These are phyloP conservation scores for Aspergillus fumigatus DNA, from an alignment of 2,329 filamentous ascomycete species.

Conservation along the genomic window DNA sequence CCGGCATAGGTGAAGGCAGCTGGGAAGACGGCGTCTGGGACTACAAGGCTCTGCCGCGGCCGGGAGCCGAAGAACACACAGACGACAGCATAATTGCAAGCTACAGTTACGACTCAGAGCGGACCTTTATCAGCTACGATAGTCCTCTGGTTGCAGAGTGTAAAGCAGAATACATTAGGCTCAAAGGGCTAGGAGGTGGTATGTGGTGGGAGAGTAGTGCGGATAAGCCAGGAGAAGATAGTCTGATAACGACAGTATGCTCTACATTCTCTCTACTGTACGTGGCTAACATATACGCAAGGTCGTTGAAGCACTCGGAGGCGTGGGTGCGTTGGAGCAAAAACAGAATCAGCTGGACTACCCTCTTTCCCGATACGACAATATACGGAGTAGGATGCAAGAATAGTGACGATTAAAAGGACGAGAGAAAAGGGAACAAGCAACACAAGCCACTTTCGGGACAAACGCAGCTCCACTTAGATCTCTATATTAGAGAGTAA, in stretches of 20 bases:
- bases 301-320: slow-evolving; percentile 29
- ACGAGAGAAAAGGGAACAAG: no score
- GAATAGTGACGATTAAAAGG: no score
- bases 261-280: background rate
- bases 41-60: slow-evolving; percentile 74
- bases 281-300: no score
- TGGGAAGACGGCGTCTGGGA: slow-evolving; percentile 87
- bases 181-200: slow-evolving; percentile 68
- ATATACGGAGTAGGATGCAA: slow-evolving; percentile 19
- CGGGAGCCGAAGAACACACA: slow-evolving; percentile 56
- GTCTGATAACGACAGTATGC: slow-evolving; percentile 56
- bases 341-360: slow-evolving; percentile 47
- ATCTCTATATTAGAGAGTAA: no score
- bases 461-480: no score
- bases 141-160: slow-evolving; percentile 60
- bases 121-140: slow-evolving; percentile 71
- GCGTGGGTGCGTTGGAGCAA: slow-evolving; percentile 39
- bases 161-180: slow-evolving; percentile 69
- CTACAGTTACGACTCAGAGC: slow-evolving; percentile 64
- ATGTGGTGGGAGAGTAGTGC: slow-evolving; percentile 96
- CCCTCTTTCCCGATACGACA: slow-evolving; percentile 51
- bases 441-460: no score
- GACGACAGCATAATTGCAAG: slow-evolving; percentile 62
- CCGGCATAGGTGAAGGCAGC: slow-evolving; percentile 68
- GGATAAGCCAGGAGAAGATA: slow-evolving; percentile 49